Base-by-base conservation (phyloP, 345 rosid genomes). In the Lagerstroemia speciosa region DNA sequence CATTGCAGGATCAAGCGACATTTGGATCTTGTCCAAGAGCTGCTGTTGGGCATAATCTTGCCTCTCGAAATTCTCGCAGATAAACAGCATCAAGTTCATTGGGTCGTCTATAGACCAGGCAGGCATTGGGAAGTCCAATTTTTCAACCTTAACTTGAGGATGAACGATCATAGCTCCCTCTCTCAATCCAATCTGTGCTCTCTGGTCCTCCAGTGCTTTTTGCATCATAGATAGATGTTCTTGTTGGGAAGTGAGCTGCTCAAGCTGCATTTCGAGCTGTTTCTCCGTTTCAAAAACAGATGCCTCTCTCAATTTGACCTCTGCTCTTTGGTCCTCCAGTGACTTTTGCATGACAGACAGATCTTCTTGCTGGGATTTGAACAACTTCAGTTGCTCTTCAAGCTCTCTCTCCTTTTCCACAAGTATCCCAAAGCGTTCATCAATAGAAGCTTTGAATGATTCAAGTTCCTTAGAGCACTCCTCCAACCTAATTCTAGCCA, bases 1-100 rank as follows among this genome's bases (percentile, higher is more conserved):
- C 65, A 69, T 69, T 41, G 74, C 78, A 38, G 83, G 78, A 33
- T 80, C 75, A n/a, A 68, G n/a, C 31, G 83, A 72, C 65, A 62
- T 38, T 65, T 24, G 66, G 65, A 80, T 64, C 38, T 61, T 69
- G 41, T 52, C 31, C 20, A 68, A 33, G 3, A 77, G 58, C 62
- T 74, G 73, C 33, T 27, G 30, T 27, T 36, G 52, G 37, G 72
- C 40, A 11, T 16, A 63, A 61, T 61, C 77, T 38, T 64, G 69
- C 61, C 70, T 52, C 45, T 31, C 69, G 32, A 57, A 62, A 30
- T 46, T 62, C 64, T 73, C 73, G 71, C 72, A 74, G 55, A 76
- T 33, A 67, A 76, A 32, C 33, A 62, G 67, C 69, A 52, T 79
- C 78, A 76, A 64, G 38, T 62, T 66, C 66, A 53, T 61, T 60